These are phyloP conservation scores for Apiotrichum gamsii DNA, from an alignment of 1,284 basidiomycete genomes.

Conservation along the genomic window DNA sequence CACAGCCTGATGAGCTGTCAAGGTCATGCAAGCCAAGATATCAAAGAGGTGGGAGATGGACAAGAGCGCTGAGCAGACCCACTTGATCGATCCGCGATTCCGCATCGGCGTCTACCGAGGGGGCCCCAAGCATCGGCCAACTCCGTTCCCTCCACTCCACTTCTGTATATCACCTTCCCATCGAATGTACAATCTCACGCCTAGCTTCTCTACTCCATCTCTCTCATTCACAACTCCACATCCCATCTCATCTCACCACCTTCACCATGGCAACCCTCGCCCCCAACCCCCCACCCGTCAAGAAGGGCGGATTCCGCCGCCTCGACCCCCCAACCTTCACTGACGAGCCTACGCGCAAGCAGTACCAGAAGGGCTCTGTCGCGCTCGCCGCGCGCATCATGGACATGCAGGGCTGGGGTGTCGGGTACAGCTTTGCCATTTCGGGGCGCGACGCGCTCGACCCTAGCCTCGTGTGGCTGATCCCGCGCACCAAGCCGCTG, in stretches of 20 bases:
- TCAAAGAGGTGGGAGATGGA: too few relatives aligned
- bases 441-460: slow-evolving; percentile 21
- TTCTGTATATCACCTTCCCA: too few relatives aligned
- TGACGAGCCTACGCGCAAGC: slow-evolving; percentile 1
- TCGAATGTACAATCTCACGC: too few relatives aligned
- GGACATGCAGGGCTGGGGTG: slow-evolving; percentile 24
- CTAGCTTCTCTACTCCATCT: too few relatives aligned
- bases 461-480: slow-evolving; percentile 15
- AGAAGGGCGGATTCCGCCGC: slow-evolving; percentile 14
- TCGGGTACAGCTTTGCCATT: slow-evolving; percentile 21
- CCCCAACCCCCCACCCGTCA: neutral
- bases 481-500: slow-evolving; percentile 21
- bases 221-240: neutral
- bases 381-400: slow-evolving; percentile 25
- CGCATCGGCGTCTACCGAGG: too few relatives aligned
- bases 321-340: slow-evolving; percentile 21
- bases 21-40: too few relatives aligned
- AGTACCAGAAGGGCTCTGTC: slow-evolving; percentile 20
- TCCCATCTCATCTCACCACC: too few relatives aligned
- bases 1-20: too few relatives aligned
- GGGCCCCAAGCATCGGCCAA: too few relatives aligned
- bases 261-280: slow-evolving; percentile 2
- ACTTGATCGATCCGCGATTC: too few relatives aligned
- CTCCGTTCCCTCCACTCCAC: too few relatives aligned
- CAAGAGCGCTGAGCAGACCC: too few relatives aligned